Base-by-base conservation (phyloP, 306 rosid genomes). In the Carpinus fangiana region DNA sequence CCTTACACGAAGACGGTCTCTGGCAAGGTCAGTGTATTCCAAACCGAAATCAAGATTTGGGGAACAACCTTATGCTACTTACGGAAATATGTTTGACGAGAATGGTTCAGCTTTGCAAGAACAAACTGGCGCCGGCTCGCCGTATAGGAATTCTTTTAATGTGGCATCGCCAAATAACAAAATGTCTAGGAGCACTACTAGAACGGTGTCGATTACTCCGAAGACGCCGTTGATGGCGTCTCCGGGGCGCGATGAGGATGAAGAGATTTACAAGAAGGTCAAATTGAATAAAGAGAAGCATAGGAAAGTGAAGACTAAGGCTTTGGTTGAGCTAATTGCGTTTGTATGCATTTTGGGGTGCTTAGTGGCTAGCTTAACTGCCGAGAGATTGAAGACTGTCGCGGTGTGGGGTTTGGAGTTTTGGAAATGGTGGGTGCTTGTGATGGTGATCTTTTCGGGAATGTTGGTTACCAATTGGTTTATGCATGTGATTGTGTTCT, bases 401-500 rank as follows among this genome's bases (percentile, higher is more conserved):
- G 61, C 4, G 67, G 69, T 87, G 75, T 90, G 98, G 97, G 89
- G 88, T 10, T 73, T 91, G 79, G 88, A 74, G 81, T 28, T 91
- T 59, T 95, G 98, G 98, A 92, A 90, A 82, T 95, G 98, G 98
- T 85, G 88, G 80, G 89, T 90, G 70, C 90, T 93, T 79, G 79
- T 89, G 71, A 76, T 87, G 88, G 98, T 89, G 75, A 90, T 80
- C 66, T 89, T 93, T 81, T 93, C 88, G 80, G 99, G 99, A 54
- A 68, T 90, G 92, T 70, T 91, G 82, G 80, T 91, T 75, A 89
- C 93, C 2, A 83, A 75, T n/a, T 89, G 97, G 99, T 72, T 93
- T 77, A 96, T 93, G 93, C 87, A 53, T 78, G 20, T 91, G 43
- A 9, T 91, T 31, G 96, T 96, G 47, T 91, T 93, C 82, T 57